Conservation (phyloP, 2,329 filamentous ascomycete species). For the Penicillium sp. region DNA sequence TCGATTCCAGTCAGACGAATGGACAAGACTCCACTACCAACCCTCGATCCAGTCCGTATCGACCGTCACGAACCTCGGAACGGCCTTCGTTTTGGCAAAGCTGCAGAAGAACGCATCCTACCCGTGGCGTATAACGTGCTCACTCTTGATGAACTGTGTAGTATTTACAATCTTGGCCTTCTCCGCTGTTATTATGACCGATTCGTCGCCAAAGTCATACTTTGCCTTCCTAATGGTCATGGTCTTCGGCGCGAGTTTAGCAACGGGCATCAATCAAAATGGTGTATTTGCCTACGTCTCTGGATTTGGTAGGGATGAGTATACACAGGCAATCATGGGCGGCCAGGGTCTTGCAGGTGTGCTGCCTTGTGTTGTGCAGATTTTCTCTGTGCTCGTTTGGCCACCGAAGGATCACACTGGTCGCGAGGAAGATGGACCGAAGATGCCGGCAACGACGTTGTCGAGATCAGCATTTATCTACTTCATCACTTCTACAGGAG, state of each 20-base stretch:
- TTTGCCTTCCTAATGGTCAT: slow-evolving; percentile 80
- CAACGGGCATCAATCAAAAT: slow-evolving; percentile 86
- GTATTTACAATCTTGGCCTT: slow-evolving; percentile 77
- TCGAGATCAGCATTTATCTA: slow-evolving; percentile 81
- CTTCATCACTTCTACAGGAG: slow-evolving; percentile 81
- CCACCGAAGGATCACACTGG: slow-evolving; percentile 45
- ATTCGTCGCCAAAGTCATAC: slow-evolving; percentile 66
- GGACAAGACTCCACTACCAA: slow-evolving; percentile 81
- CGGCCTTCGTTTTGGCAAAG: slow-evolving; percentile 75
- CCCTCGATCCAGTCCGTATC: slow-evolving; percentile 85
- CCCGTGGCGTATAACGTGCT: slow-evolving; percentile 77
- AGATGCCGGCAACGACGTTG: slow-evolving; percentile 49
- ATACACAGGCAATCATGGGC: slow-evolving; percentile 94
- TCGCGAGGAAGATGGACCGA: slow-evolving; percentile 25
- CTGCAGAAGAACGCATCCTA: slow-evolving; percentile 84
- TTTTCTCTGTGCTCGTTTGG: slow-evolving; percentile 74
- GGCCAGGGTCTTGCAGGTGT: slow-evolving; percentile 93
- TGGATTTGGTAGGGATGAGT: slow-evolving; percentile 81
- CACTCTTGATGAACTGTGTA: slow-evolving; percentile 74
- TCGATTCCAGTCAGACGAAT: slow-evolving; percentile 71
- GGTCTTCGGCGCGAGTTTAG: slow-evolving; percentile 77
- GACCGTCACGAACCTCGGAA: slow-evolving; percentile 76
- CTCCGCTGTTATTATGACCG: slow-evolving; percentile 71
- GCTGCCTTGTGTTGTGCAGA: slow-evolving; percentile 82
- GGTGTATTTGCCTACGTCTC: slow-evolving; percentile 90